Percentiles rank a stretch among this genome's conserved stretches.
phyloP scores from a whole-genome alignment of 768 basidiomycete genomes.

The Pleurotus cornucopiae region DNA sequence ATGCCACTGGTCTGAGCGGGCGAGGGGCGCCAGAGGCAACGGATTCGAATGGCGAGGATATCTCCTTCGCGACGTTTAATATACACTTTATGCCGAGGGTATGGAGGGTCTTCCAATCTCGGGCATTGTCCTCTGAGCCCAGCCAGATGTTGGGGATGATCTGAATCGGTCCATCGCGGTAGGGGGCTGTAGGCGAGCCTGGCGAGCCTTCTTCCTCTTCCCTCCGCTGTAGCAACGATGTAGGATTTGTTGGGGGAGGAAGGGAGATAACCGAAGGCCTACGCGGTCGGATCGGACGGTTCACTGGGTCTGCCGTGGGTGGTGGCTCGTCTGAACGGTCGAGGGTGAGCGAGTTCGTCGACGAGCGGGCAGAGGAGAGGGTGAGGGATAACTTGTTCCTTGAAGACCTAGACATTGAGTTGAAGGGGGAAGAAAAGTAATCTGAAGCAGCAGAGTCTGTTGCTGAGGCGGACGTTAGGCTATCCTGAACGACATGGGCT shows the following conservation, averaged over 20 bases:
- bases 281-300: conserved; percentile 36
- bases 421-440: conserved; percentile 9
- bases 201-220: conserved; percentile 54
- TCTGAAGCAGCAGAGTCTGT: conserved; percentile 9
- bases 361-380: conserved; percentile 59
- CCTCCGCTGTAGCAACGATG: conserved; percentile 54
- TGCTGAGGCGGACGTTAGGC: conserved; percentile 36
- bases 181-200: conserved; percentile 58
- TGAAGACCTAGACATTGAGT: conserved; percentile 2
- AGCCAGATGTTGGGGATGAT: conserved; percentile 86
- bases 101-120: conserved; percentile 69
- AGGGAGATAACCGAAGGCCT: conserved; percentile 74
- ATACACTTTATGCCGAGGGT: conserved; percentile 75
- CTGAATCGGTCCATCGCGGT: conserved; percentile 77
- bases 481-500: conserved; percentile 43
- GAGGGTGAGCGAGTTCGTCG: conserved; percentile 45
- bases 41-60: conserved; percentile 65
- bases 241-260: conserved; percentile 46
- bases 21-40: conserved; percentile 26
- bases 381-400: conserved; percentile 69
- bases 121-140: conserved; percentile 88
- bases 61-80: conserved; percentile 93
- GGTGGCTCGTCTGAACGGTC: conserved; percentile 26
- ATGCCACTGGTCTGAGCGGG: conserved; percentile 56
- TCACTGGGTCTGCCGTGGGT: conserved; percentile 27